phyloP scores from a whole-genome alignment of 495 filamentous ascomycete species.

The Usnea hakonensis region DNA sequence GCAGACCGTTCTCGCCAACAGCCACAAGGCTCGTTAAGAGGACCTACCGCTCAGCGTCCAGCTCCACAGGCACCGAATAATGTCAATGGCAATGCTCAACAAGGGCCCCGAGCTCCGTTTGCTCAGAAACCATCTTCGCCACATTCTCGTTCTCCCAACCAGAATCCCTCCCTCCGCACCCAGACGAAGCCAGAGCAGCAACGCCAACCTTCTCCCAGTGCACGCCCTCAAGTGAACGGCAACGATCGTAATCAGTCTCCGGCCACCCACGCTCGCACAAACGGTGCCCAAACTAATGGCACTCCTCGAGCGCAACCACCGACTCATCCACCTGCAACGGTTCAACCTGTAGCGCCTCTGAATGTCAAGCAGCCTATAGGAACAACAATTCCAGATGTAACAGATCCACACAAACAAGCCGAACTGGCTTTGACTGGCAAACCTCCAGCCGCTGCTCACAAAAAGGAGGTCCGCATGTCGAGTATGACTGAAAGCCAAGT shows the following conservation, averaged over 20 bases:
- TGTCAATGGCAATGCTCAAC: slow-evolving; percentile 5
- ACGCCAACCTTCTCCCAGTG: slow-evolving; percentile 23
- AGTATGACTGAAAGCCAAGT: slow-evolving; percentile 95
- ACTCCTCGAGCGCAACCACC: slow-evolving; percentile 40
- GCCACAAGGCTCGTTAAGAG: slow-evolving; percentile 36
- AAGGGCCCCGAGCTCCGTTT: slow-evolving; percentile 22
- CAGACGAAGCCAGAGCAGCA: slow-evolving; percentile 21
- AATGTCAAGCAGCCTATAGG: slow-evolving; percentile 73
- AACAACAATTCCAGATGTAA: slow-evolving; percentile 34
- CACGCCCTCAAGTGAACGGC: slow-evolving; percentile 13
- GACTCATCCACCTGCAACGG: slow-evolving; percentile 33
- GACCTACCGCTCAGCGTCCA: slow-evolving; percentile 48
- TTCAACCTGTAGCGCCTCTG: slow-evolving; percentile 60
- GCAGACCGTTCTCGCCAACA: slow-evolving; percentile 35
- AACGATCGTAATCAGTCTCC: slow-evolving; percentile 11
- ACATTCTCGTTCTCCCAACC: slow-evolving; percentile 27
- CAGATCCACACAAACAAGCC: slow-evolving; percentile 67
- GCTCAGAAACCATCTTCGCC: slow-evolving; percentile 31
- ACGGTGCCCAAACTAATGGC: slow-evolving; percentile 31
- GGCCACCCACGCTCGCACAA: slow-evolving; percentile 8
- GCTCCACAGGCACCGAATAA: slow-evolving; percentile 49
- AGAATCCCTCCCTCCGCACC: slow-evolving; percentile 24
- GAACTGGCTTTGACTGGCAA: slow-evolving; percentile 75
- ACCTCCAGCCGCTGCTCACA: slow-evolving; percentile 54
- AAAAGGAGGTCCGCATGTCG: slow-evolving; percentile 93